Evolutionary conservation across 2,329 filamentous ascomycete species (phyloP).

Genomic region (Zasmidium cellare): DNA sequence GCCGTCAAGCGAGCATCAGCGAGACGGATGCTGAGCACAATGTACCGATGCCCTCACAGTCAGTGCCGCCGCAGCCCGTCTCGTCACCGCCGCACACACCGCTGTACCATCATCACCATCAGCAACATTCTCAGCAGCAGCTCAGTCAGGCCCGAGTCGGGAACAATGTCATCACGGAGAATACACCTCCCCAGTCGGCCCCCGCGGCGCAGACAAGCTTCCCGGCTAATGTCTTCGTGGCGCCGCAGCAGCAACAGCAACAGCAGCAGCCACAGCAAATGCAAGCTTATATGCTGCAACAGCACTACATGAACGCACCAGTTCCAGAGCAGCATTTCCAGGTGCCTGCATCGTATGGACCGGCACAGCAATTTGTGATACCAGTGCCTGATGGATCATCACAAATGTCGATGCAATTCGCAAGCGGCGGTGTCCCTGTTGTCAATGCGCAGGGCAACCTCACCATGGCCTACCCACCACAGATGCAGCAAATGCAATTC

Average conservation of each 20-base stretch:
- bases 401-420: constrained; percentile 22
- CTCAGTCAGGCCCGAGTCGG: constrained; percentile 28
- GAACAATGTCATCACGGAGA: constrained; percentile 39
- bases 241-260: constrained; percentile 18
- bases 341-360: constrained; percentile 14
- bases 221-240: constrained; percentile 37
- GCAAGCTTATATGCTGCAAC: not conserved
- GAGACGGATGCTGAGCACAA: constrained; percentile 36
- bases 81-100: constrained; percentile 51
- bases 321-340: constrained; percentile 23
- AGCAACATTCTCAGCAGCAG: constrained; percentile 20
- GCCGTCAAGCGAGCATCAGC: constrained; percentile 43
- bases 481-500: constrained; percentile 25
- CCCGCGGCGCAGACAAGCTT: constrained; percentile 52
- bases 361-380: constrained; percentile 14
- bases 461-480: constrained; percentile 26
- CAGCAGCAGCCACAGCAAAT: constrained; percentile 16
- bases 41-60: constrained; percentile 1
- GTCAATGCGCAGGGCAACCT: constrained; percentile 26
- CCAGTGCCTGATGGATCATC: constrained; percentile 10
- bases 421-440: constrained; percentile 26
- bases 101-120: constrained; percentile 30
- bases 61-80: constrained; percentile 26
- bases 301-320: constrained; percentile 31
- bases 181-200: constrained; percentile 53